Base-by-base conservation (phyloP, 306 rosid genomes). In the Purshia tridentata region DNA sequence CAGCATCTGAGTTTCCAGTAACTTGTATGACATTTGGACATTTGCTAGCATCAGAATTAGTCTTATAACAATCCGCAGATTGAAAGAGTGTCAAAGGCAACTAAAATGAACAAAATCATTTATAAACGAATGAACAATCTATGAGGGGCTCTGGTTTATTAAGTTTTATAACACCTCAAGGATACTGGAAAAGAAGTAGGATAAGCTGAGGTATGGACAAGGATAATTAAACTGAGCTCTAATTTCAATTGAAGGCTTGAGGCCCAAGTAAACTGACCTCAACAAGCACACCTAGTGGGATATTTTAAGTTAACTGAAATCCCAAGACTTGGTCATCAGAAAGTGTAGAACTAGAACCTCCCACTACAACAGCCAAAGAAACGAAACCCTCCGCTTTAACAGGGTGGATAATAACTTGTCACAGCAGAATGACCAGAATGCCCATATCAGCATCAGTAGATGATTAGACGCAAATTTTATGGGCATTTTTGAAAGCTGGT, bases 301-400 rank as follows among this genome's bases (percentile, higher is more conserved):
- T 13, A 59, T 29, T 18, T 14, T 22, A 19, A 12, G 72, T 19
- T 46, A 45, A 2, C 2, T 1, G 2, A 29, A 29, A 29, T 29
- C 35, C 35, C 35, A 29, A 3, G 35, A 29, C 35, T 53, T 18
- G 79, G 69, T 67, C 65, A 76, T 46, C 57, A 4, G 44, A 35
- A 47, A 49, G 60, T 46, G 59, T 69, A 13, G 57, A 57, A 35
- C 19, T 40, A 16, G 6, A 29, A 16, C 51, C 39, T 22, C 78
- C 48, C 55, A 76, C 66, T 67, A 67, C 49, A 61, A n/a, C 23
- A 61, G 22, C 55, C 64, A 67, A 67, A 61, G 44, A 69, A 75
- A 22, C 18, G 73, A 75, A 75, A 75, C 65, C n/a, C 22, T 70
- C 75, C 54, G 54, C 75, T 55, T 70, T 70, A 56, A 13, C 54